A percentile compares a stretch with the other conserved stretches of the same genome.
These are phyloP conservation scores for Corylus avellana DNA, from an alignment of 306 rosid species.

Conservation along the genomic window DNA sequence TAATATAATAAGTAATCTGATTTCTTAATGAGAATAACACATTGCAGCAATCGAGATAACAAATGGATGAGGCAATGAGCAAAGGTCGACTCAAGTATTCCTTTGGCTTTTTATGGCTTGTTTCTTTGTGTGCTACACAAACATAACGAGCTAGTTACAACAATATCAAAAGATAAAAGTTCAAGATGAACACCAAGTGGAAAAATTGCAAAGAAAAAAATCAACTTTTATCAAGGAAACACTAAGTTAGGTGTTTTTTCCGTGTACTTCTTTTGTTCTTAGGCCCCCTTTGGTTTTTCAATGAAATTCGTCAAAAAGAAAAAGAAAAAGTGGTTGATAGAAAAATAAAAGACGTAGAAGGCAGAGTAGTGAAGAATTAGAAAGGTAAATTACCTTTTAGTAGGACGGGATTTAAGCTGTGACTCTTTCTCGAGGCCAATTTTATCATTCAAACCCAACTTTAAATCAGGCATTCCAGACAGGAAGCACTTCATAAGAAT, in stretches of 20 bases:
- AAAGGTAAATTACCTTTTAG: conserved; percentile 65
- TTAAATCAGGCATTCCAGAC: conserved; percentile 96
- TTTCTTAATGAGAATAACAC: neutral
- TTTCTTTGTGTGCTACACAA: neutral
- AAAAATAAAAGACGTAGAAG: conserved; percentile 14
- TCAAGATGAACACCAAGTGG: too few species aligned
- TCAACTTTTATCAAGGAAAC: neutral
- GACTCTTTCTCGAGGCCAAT: conserved; percentile 99
- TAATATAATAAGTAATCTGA: neutral
- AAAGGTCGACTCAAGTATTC: neutral
- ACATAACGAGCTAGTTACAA: neutral
- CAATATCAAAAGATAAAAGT: neutral
- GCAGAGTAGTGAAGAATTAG: neutral
- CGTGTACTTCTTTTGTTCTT: too few species aligned
- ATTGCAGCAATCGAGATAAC: neutral
- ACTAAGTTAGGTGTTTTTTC: neutral
- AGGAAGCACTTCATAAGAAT: conserved; percentile 94
- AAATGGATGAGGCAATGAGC: neutral
- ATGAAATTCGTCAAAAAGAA: neutral
- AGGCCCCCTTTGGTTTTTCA: too few species aligned
- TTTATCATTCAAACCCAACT: conserved; percentile 94
- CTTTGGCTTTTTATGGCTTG: neutral
- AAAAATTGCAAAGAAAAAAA: neutral
- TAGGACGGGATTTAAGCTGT: conserved; percentile 76
- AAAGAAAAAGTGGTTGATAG: neutral